These are phyloP conservation scores for Crepidotus variabilis DNA, from an alignment of 768 basidiomycete species.

Conservation along the genomic window DNA sequence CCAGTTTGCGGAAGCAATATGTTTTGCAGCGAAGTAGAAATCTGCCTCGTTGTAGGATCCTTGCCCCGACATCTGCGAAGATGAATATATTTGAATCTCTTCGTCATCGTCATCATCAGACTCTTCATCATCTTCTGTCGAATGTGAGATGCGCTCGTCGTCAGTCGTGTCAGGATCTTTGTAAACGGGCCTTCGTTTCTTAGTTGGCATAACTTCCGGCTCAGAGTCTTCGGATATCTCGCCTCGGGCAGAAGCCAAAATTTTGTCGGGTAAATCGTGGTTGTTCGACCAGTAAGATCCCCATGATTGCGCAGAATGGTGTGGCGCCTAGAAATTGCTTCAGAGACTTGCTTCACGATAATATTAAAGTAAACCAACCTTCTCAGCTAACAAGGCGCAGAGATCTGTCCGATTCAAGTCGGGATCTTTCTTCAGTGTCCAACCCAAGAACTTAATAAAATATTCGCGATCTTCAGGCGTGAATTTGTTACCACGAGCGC, in stretches of 20 bases:
- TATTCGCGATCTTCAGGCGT: conserved; percentile 64
- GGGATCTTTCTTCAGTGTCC: conserved; percentile 55
- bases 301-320: conserved; percentile 64
- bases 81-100: neutral
- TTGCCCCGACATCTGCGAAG: conserved; percentile 18
- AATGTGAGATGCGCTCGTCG: conserved; percentile 10
- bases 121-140: conserved; percentile 14
- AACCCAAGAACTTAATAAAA: conserved; percentile 63
- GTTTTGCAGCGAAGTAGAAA: conserved; percentile 52
- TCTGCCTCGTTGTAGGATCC: conserved; percentile 58
- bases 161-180: conserved; percentile 32
- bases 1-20: conserved; percentile 53
- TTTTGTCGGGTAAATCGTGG: conserved; percentile 66
- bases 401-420: conserved; percentile 49
- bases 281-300: conserved; percentile 62
- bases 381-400: conserved; percentile 50
- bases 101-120: conserved; percentile 19
- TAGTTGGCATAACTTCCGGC: conserved; percentile 3
- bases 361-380: conserved; percentile 32
- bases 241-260: conserved; percentile 41
- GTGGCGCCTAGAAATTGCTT: conserved; percentile 47
- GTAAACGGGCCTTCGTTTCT: conserved; percentile 26
- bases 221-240: conserved; percentile 18
- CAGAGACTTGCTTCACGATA: neutral
- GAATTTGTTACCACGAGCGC: conserved; percentile 46